A percentile compares a stretch with the other conserved stretches of the same genome.
These are phyloP conservation scores for Hamamelis virginiana DNA, from an alignment of 164 flowering plant species.

Conservation along the genomic window DNA sequence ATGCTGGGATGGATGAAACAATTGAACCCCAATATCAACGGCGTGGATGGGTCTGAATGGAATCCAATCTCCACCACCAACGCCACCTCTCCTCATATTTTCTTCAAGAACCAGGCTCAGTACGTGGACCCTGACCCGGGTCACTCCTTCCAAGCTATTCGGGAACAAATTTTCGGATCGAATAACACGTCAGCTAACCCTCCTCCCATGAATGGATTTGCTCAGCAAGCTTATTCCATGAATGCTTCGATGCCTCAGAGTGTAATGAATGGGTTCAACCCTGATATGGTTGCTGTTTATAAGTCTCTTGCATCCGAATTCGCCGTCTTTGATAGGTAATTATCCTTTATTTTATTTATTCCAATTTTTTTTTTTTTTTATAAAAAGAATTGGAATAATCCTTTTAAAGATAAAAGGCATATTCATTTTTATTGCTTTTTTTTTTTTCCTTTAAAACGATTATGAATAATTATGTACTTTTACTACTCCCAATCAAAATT, in stretches of 20 bases:
- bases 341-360: too few species aligned
- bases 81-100: slow-evolving; percentile 36
- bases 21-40: slow-evolving; percentile 63
- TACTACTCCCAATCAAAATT: too few species aligned
- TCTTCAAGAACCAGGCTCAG: slow-evolving; percentile 44
- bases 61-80: slow-evolving; percentile 47
- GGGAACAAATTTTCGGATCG: slow-evolving; percentile 71
- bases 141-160: slow-evolving; percentile 78
- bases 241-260: slow-evolving; percentile 37
- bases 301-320: slow-evolving; percentile 56
- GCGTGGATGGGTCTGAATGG: slow-evolving; percentile 69
- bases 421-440: too few species aligned
- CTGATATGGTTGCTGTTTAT: slow-evolving; percentile 57
- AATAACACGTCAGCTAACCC: slow-evolving; percentile 33
- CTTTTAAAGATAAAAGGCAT: too few species aligned
- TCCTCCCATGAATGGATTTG: slow-evolving; percentile 77
- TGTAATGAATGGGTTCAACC: slow-evolving; percentile 74
- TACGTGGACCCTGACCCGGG: slow-evolving; percentile 82
- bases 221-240: slow-evolving; percentile 56
- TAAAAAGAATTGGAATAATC: too few species aligned
- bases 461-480: too few species aligned
- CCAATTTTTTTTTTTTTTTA: too few species aligned
- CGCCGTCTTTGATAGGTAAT: slow-evolving; percentile 62
- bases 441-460: too few species aligned
- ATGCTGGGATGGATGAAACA: slow-evolving; percentile 85